Evolutionary conservation across 2,329 filamentous ascomycete genomes (phyloP), one percentile per base, ranked within the genome.

Genomic region (Claviceps sp.): DNA sequence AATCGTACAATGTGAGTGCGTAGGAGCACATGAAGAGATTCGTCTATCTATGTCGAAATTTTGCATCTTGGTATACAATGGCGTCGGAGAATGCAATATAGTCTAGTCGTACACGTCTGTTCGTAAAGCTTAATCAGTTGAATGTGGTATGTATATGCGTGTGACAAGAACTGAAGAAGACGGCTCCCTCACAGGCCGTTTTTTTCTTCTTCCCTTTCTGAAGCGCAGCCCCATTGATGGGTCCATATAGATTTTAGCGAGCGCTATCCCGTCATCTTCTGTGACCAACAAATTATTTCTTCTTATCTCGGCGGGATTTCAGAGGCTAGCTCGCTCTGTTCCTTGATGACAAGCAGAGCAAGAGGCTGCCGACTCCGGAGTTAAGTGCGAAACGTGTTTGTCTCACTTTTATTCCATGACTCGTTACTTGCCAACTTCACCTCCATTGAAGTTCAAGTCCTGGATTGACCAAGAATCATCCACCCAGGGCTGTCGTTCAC

Each of bases 401-500:
- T 30, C 26, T 30, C 26, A 5, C 17, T 13, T 8, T 19, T 48
- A 4, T 19, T 40, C 17, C 5, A n/a, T 41, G 6, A 42, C 40
- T 14, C n/a, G 26, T 30, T 30, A 30, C n/a, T 10, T 49, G 44
- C n/a, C 8, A 30, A 30, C 50, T 47, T 48, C 48, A 37, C 43
- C 44, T 5, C 19, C 50, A 17, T 46, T 43, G 34, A 81, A 73
- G 62, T 90, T 83, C 70, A 95, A 81, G 64, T 91, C 86, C 55
- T 80, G 79, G 26, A 89, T 72, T 50, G 80, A 77, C 91, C 91
- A 97, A 14, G 72, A 70, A 24, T 73, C 75, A 58, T 88, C 82
- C 24, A 85, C 79, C 83, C 87, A 95, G 11, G 83, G 75, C 65
- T 87, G 87, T 71, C 84, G 86, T 72, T 91, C 84, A 40, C 91